Conservation (phyloP, 305 asterid species). For the Fraxinus floribunda region DNA sequence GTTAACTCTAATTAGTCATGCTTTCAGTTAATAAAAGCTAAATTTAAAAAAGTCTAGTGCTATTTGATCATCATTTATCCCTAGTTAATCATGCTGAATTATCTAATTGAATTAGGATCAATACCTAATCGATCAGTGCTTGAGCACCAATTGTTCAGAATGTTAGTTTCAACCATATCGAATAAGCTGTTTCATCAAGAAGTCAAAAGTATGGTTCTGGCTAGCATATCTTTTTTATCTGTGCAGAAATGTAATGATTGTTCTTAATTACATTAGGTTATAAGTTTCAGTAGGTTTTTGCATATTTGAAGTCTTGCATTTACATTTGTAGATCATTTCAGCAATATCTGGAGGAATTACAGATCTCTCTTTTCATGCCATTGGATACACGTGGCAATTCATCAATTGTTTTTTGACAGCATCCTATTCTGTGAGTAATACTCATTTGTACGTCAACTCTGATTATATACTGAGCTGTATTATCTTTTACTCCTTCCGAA, state of each 20-base stretch:
- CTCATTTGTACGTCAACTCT: neutral
- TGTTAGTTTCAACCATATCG: neutral
- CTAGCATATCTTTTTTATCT: neutral
- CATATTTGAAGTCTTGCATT: neutral
- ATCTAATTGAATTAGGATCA: neutral
- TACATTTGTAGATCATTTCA: conserved; percentile 72
- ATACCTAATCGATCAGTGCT: neutral
- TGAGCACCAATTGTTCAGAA: neutral
- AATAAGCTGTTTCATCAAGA: neutral
- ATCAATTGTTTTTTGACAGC: conserved; percentile 88
- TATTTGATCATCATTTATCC: neutral
- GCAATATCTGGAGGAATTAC: conserved; percentile 94
- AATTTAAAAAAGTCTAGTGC: conserved; percentile 6
- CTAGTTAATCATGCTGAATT: neutral
- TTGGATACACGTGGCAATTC: conserved; percentile 89
- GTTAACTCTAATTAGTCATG: neutral
- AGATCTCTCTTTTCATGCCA: conserved; percentile 74
- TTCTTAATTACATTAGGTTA: neutral
- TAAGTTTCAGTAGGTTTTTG: neutral
- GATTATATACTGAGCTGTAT: conserved; percentile 11
- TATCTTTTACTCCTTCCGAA: neutral
- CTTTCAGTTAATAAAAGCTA: conserved; percentile 7
- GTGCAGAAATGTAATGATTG: neutral
- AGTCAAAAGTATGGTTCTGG: conserved; percentile 2
- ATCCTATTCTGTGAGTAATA: conserved; percentile 76